phyloP scores from a whole-genome alignment of 1,139 yeast species.

The Scheffersomyces parashehatae region DNA sequence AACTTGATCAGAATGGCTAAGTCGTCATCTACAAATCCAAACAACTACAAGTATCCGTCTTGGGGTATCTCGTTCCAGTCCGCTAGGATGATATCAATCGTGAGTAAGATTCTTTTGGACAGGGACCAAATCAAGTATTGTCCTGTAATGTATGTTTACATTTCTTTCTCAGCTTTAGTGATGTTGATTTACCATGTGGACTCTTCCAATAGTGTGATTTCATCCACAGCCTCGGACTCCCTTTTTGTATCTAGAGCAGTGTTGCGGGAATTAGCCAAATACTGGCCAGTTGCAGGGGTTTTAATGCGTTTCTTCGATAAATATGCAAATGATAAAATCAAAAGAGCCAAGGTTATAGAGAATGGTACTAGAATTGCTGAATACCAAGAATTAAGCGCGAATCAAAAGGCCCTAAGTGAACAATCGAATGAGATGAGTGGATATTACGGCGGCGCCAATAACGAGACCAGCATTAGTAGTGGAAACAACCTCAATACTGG shows the following conservation, averaged over 20 bases:
- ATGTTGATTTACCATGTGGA: conserved; percentile 77
- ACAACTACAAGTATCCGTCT: conserved; percentile 65
- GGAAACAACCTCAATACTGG: conserved; percentile 5
- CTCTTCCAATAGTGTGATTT: conserved; percentile 55
- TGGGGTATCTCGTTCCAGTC: conserved; percentile 89
- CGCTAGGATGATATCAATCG: conserved; percentile 74
- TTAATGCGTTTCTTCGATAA: conserved; percentile 44
- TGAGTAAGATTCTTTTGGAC: conserved; percentile 58
- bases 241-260: conserved; percentile 53
- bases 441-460: conserved; percentile 11
- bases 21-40: conserved; percentile 41
- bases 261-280: conserved; percentile 51
- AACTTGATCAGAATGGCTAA: conserved; percentile 58
- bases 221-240: conserved; percentile 61
- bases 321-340: conserved; percentile 46
- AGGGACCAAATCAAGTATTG: conserved; percentile 53
- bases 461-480: conserved; percentile 2
- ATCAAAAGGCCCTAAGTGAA: conserved; percentile 25
- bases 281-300: conserved; percentile 47
- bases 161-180: conserved; percentile 67
- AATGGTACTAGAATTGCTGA: conserved; percentile 40
- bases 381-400: conserved; percentile 35
- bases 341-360: conserved; percentile 47
- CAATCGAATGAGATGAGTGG: conserved; percentile 18
- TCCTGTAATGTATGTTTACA: conserved; percentile 58